Conservation (phyloP, 305 asterid genomes). For the Fraxinus xanthoxyloides region DNA sequence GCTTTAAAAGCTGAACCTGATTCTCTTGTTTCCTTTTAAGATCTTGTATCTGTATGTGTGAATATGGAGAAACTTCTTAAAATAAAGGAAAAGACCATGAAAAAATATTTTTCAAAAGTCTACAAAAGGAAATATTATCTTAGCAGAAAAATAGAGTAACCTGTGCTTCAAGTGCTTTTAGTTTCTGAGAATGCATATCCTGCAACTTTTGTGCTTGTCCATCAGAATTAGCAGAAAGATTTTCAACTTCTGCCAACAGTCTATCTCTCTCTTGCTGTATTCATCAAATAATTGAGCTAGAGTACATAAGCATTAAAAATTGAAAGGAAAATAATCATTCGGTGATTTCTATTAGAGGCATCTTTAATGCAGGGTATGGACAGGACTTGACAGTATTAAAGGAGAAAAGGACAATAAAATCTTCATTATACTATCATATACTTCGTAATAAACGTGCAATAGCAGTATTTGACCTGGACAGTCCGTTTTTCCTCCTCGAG, state of each 20-base stretch:
- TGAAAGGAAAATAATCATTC: background rate
- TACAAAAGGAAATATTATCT: background rate
- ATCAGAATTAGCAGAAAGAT: conserved; percentile 86
- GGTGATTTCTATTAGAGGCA: background rate
- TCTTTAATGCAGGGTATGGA: background rate
- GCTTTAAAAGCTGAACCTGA: conserved; percentile 91
- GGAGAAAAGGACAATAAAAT: background rate
- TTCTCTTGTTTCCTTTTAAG: conserved; percentile 95
- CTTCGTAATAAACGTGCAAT: background rate
- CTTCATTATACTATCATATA: background rate
- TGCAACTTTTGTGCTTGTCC: conserved; percentile 85
- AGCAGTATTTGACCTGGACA: conserved; percentile 60
- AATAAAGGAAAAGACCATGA: conserved; percentile 10
- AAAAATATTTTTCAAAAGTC: background rate
- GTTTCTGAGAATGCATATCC: conserved; percentile 82
- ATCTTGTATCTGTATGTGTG: conserved; percentile 73
- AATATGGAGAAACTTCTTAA: background rate
- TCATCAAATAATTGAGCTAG: conserved; percentile 7
- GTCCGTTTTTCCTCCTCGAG: conserved; percentile 94
- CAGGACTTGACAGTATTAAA: background rate
- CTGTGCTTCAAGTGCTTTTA: conserved; percentile 90
- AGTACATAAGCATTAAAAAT: conserved; percentile 15
- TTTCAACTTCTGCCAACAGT: conserved; percentile 83
- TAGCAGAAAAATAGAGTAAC: conserved; percentile 29
- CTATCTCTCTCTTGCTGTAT: conserved; percentile 85